Evolutionary conservation across 2,329 filamentous ascomycete genomes (phyloP), one percentile per base, ranked within the genome.

Genomic region (Venturia asperata): DNA sequence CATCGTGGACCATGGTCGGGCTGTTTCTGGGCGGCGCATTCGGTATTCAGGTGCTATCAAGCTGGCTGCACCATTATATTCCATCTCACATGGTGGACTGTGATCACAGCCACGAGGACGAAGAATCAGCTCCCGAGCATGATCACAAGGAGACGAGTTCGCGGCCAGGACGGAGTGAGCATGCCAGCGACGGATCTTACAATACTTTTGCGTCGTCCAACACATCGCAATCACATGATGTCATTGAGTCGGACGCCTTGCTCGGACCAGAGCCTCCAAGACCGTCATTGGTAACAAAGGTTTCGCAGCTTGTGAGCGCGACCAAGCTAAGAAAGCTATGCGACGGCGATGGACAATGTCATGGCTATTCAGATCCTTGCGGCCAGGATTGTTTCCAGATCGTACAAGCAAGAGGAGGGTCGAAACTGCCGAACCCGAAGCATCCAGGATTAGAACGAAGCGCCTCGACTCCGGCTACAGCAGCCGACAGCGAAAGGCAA

Each of bases 71-170:
- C 72, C 83, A 82, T 43, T 85, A 86, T 69, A 86, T 92, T 72
- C 90, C 90, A 7, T 90, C 89, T 21, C 88, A 91, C 70, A 87
- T 92, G 5, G 89, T 92, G 64, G 88, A 90, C 72, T 94, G 90
- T 75, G 88, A 91, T 68, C 89, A 92, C 71, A 84, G 81, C 56
- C 89, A 92, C 71, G 81, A 84, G 15, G 86, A 86, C 24, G 77
- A 81, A 67, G 75, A 75, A 65, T 71, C 74, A 63, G 72, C 73
- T 5, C 30, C 37, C 39, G 34, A 69, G 11, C 70, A 73, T 63
- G 68, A 69, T 30, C 70, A 72, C n/a, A 65, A 69, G 9, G 66
- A 71, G 56, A 68, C 68, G 15, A 66, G 70, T 39, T 61, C 34
- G 49, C 61, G 58, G 34, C 19, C 30, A 30, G 58, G 63, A 3